A percentile compares a stretch with the other conserved stretches of the same genome.
Evolutionary conservation across 2,329 filamentous ascomycete species (phyloP).

Genomic region (Penicillium sp.): DNA sequence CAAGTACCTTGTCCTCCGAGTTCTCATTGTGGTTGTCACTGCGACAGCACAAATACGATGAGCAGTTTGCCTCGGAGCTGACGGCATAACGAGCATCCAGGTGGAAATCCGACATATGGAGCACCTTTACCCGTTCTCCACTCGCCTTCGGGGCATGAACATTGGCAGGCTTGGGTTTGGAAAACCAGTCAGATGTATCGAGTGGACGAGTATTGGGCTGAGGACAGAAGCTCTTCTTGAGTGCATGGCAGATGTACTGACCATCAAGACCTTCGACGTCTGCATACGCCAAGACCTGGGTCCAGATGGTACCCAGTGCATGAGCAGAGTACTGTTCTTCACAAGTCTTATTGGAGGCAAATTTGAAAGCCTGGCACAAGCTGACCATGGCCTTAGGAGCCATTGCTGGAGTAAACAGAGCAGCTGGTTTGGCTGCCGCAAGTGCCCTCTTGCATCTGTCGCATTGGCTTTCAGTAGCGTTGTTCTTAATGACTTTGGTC

Average conservation of each 20-base stretch:
- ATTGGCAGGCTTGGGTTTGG: conserved; percentile 55
- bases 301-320: conserved; percentile 58
- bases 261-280: conserved; percentile 58
- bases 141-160: conserved; percentile 47
- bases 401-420: conserved; percentile 49
- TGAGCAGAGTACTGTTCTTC: conserved; percentile 48
- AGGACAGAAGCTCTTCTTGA: conserved; percentile 52
- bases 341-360: conserved; percentile 51
- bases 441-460: conserved; percentile 56
- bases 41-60: conserved; percentile 54
- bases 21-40: conserved; percentile 41
- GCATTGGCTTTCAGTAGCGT: conserved; percentile 47
- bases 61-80: conserved; percentile 56
- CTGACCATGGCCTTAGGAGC: conserved; percentile 54
- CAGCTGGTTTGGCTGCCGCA: conserved; percentile 52
- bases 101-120: conserved; percentile 59
- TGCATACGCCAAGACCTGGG: conserved; percentile 56
- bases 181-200: conserved; percentile 50
- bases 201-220: conserved; percentile 47
- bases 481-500: conserved; percentile 47
- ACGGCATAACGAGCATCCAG: conserved; percentile 57
- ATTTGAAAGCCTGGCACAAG: conserved; percentile 51
- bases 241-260: conserved; percentile 56
- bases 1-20: conserved; percentile 34
- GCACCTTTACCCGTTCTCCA: conserved; percentile 56